Evolutionary conservation across 1,284 basidiomycete genomes (phyloP), one percentile per base, ranked within the genome.

Genomic region (Sanguinoderma infundibulare): DNA sequence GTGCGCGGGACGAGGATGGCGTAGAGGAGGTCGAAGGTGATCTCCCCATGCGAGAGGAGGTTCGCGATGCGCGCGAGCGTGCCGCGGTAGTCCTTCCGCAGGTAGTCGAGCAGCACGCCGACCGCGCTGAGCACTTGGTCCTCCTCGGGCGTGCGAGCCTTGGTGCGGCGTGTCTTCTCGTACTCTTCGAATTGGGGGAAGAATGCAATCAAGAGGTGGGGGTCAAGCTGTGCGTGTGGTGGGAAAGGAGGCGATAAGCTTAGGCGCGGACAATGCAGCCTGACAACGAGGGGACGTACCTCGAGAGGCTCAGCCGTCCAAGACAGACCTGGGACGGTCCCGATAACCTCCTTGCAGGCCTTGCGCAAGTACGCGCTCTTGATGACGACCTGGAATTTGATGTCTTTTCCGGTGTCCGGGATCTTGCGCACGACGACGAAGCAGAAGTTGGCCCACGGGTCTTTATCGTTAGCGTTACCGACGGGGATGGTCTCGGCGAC

Each of bases 331-430:
- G 81, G 80, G 74, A 81, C 81, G 1, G 77, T 74, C 61, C 77
- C 70, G 59, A 86, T 81, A 15, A 86, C 82, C 53, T 83, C 80
- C 67, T 83, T 80, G 71, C 81, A 84, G 1, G 81, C 83, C 62
- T 82, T 81, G 35, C 83, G 70, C 46, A 87, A 77, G 67, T 85
- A 85, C 26, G 77, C 78, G 62, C 82, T 85, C 74, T 86, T 86
- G 72, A 87, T 70, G 47, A 84, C 75, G 35, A 85, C 69, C 70
- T 80, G 79, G 75, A 82, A 83, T 5, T 73, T 78, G 0, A 81
- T 77, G n/a, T 81, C 75, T 17, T 17, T 32, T 28, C n/a, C 78
- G 55, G 22, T 60, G 52, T 59, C 75, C 5, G 82, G 79, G 14
- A 84, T 70, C 30, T 40, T 60, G 17, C 59, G 59, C 3, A 55